A percentile compares a stretch with the other conserved stretches of the same genome.
Conservation (phyloP, 192 early-diverging fungal genomes). For the Nowakowskiella sp. region DNA sequence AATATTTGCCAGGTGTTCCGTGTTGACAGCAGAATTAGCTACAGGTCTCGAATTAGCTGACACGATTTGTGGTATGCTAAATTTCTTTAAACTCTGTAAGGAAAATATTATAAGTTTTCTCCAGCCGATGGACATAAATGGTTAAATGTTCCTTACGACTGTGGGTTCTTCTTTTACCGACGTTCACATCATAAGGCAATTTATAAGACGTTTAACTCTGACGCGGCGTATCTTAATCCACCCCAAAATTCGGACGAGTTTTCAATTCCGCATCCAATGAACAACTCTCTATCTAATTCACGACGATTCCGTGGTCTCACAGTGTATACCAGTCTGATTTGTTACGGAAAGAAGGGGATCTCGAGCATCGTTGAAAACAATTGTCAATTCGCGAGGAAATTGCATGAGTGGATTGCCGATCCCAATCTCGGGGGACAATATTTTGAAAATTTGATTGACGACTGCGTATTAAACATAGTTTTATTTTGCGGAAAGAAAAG, state of each 20-base stretch:
- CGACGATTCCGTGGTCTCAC: conserved; percentile 51
- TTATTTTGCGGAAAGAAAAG: conserved; percentile 16
- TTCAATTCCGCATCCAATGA: conserved; percentile 29
- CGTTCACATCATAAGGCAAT: conserved; percentile 4
- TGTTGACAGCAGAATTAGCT: conserved; percentile 20
- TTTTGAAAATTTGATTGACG: neutral
- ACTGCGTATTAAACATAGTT: conserved; percentile 13
- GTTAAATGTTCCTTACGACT: conserved; percentile 59
- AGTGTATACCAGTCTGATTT: conserved; percentile 40
- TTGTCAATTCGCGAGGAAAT: conserved; percentile 30
- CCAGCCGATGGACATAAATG: conserved; percentile 55
- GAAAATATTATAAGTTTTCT: too few species aligned
- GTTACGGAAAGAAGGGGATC: conserved; percentile 47
- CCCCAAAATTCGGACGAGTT: conserved; percentile 2
- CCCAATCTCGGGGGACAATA: neutral
- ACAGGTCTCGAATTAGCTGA: conserved; percentile 37
- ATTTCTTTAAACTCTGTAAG: too few species aligned
- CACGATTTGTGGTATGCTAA: conserved; percentile 38
- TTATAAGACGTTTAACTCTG: neutral
- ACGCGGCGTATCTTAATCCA: conserved; percentile 27
- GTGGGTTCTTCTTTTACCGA: conserved; percentile 38
- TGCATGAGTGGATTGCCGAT: conserved; percentile 39
- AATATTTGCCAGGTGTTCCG: conserved; percentile 37
- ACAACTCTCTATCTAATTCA: conserved; percentile 52
- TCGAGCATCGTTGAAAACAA: conserved; percentile 36